A percentile compares a stretch with the other conserved stretches of the same genome.
Evolutionary conservation across 73 alveolate species (phyloP).

Genomic region (Durusdinium trenchii): DNA sequence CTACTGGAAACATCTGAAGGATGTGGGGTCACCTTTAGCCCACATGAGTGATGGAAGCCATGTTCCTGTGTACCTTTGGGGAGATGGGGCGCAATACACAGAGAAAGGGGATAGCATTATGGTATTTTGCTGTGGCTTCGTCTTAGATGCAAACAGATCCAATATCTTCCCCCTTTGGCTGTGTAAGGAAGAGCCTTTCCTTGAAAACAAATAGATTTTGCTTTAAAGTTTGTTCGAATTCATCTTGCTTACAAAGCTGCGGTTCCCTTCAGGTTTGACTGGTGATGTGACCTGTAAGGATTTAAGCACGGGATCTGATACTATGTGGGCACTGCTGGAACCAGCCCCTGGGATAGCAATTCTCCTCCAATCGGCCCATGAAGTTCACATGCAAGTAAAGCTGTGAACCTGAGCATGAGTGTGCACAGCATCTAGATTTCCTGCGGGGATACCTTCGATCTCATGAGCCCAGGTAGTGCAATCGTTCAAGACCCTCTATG

Average conservation of each 20-base stretch:
- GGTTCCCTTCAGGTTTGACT: no score
- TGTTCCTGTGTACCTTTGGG: not conserved
- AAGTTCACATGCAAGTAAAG: not conserved
- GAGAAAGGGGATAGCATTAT: not conserved
- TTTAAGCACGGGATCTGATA: not conserved
- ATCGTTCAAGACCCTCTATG: not conserved
- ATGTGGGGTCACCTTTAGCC: not conserved
- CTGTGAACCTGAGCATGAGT: not conserved
- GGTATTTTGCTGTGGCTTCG: not conserved
- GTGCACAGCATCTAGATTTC: no score
- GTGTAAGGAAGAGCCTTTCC: not conserved
- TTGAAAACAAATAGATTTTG: no score
- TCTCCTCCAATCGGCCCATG: not conserved
- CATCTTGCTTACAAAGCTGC: no score
- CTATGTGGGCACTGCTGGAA: slow-evolving; percentile 9
- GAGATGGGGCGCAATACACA: not conserved
- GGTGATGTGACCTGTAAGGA: no score
- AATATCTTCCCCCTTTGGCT: not conserved
- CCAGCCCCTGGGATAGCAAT: not conserved
- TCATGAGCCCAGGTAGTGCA: slow-evolving; percentile 23
- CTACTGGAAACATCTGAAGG: not conserved
- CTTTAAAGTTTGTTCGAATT: no score
- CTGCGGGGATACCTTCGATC: no score
- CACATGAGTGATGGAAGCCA: not conserved
- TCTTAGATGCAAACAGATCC: not conserved